Evolutionary conservation across 192 early-diverging fungal genomes (phyloP), one percentile per base, ranked within the genome.

Genomic region (Rhizoclosmatium globosum): DNA sequence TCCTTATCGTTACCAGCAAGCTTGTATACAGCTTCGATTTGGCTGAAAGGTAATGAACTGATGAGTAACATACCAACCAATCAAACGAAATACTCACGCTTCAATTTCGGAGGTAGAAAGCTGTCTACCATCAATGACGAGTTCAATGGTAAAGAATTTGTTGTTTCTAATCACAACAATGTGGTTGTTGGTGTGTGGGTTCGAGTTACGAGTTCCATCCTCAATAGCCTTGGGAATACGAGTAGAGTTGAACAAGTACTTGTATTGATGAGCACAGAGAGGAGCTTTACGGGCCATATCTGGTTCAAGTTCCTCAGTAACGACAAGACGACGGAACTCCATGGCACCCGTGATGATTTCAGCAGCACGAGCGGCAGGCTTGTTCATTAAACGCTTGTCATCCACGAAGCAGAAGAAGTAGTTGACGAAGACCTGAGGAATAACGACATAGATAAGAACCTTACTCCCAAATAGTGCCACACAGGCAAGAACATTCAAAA

Each of bases 401-500:
- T 99, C 96, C 84, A 92, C 92, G 86, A 94, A 97, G 60, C 76
- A 89, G 85, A 94, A 99, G 80, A 98, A 99, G 91, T 99, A 99
- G 79, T 93, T 95, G 69, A 99, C 97, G 77, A 94, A 94, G 80
- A 97, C 89, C 71, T 73, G 6, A 11, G 11, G 13, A 38, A 38
- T 11, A 64, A 64, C 6, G 17, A 53, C 9, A 53, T 13, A 53
- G 17, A 53, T 53, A 53, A 53, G 50, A 53, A 13, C 6, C 6
- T 7, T 7, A 53, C 17, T 53, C 17, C 50, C 50, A 53, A 31
- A 31, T 31, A 31, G 31, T 31, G 31, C 31, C 31, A 53, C 50
- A 53, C 50, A 53, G 9, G 50, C 6, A 53, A 53, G 17, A 0
- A 53, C 6, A 53, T 13, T 53, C 50, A 17, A 17, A 7, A 53